Evolutionary conservation across 2,329 filamentous ascomycete species (phyloP), one percentile per base, ranked within the genome.

Genomic region (Biscogniauxia sp.): DNA sequence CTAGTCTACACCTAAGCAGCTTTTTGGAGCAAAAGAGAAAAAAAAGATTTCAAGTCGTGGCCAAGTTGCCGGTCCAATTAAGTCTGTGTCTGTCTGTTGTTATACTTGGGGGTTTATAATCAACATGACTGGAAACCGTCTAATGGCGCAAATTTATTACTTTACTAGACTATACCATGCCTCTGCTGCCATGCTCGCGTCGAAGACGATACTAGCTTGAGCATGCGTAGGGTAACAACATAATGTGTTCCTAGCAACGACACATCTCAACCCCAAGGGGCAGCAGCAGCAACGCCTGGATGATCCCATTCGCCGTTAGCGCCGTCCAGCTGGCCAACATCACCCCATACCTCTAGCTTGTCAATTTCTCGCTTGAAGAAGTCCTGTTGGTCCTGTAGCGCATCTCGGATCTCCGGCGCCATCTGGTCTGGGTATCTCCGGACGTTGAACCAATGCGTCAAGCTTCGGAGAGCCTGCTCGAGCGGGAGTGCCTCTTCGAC

Each of bases 371-470:
- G 80, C 45, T 86, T 83, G 72, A 94, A 94, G 73, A 94, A 94
- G 71, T 93, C 90, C 64, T 89, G 84, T 75, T 93, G 89, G 71
- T 91, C 88, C 56, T 86, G 83, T 73, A 90, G 79, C 52, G 88
- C 82, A 9, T 82, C 79, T 17, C 84, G 72, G 55, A 84, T 77
- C 60, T 83, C 84, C 13, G 78, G 75, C 20, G 82, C 87, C 83
- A 97, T 91, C 60, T 88, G 85, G 61, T 93, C 90, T 20, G 91
- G 90, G 71, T 96, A 97, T 64, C 86, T 79, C 60, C 91, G 85
- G 68, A 97, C 80, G 74, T 97, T 97, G 80, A 91, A 92, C 93
- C 95, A 99, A 74, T 97, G 93, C 57, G 94, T 97, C 65, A 99
- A 76, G 51, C 91, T 92, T 51, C 95, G 82, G 52, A 98, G 80